These are phyloP conservation scores for Narthecium ossifragum DNA, from an alignment of 106 monocot genomes.

Conservation along the genomic window DNA sequence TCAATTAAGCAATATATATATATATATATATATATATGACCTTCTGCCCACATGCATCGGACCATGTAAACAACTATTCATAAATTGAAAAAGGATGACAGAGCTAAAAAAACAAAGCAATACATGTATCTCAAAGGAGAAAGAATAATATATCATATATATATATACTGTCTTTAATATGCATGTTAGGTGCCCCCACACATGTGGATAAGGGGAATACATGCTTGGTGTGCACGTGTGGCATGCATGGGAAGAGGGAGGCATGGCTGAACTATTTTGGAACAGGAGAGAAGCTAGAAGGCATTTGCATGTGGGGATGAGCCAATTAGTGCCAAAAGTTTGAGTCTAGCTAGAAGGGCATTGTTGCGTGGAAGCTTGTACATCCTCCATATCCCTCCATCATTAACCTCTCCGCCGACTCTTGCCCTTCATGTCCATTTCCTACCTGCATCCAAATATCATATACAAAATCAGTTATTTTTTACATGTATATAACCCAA, in stretches of 20 bases:
- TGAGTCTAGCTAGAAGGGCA: conserved; percentile 9
- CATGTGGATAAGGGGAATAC: not conserved
- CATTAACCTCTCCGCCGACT: conserved; percentile 18
- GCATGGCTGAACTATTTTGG: too few species aligned
- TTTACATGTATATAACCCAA: too few species aligned
- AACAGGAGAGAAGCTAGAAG: not conserved
- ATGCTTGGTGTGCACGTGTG: not conserved
- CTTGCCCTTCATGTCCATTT: conserved; percentile 13
- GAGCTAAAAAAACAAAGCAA: not conserved
- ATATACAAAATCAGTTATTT: too few species aligned
- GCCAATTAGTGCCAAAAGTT: not conserved
- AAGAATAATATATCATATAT: not conserved
- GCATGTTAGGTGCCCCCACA: not conserved
- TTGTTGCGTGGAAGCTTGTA: conserved; percentile 16
- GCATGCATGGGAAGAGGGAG: not conserved
- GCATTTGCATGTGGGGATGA: not conserved
- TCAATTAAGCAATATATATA: not conserved
- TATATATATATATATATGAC: not conserved
- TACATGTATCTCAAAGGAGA: not conserved
- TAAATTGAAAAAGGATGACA: not conserved
- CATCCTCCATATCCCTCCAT: conserved; percentile 17
- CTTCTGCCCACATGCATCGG: too few species aligned
- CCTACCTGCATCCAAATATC: conserved; percentile 17
- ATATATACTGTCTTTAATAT: not conserved
- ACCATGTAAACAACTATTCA: too few species aligned